Evolutionary conservation across 768 basidiomycete species (phyloP), one percentile per base, ranked within the genome.

Genomic region (Rhizopogon vesiculosus): DNA sequence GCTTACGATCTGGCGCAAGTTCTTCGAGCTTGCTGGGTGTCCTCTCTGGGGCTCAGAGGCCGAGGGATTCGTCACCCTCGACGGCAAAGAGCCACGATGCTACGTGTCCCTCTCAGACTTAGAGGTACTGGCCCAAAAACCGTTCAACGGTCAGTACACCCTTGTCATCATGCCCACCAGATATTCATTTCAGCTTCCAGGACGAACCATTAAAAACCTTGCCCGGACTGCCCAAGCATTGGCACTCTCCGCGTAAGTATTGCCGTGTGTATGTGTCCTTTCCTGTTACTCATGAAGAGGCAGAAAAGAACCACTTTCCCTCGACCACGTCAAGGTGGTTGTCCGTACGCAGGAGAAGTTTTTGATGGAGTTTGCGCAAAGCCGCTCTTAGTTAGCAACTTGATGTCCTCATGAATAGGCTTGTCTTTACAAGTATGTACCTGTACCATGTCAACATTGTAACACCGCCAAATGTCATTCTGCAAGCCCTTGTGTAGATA

Each of bases 181-280:
- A 16, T 13, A 22, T 13, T 42, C 18, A 43, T 52, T 16, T 28
- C 28, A 45, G 25, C 18, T 35, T 42, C 29, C 25, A 62, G 66
- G 69, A 12, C 58, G 64, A 3, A 62, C 61, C 2, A 71, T 69
- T 58, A 69, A 71, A 61, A 71, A 71, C 44, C 57, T 65, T 38
- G 65, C 69, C 25, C 62, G 70, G 10, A 70, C 69, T 5, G 65
- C 70, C 3, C 67, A 69, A 41, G 65, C 67, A 3, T 57, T 69
- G 12, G 65, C 69, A 7, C 51, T 67, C 0, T 60, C 66, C 7
- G 18, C 48, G 66, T 67, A 28, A 41, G 66, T 59, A 16, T 18
- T 44, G 2, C 29, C 5, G 29, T 28, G 4, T n/a, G 5, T 18
- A 2, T 22, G 7, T 33, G 42, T 19, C 6, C 25, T 60, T 25